These are phyloP conservation scores for Sporisorium graminicola DNA, from an alignment of 1,284 basidiomycete species.

Conservation along the genomic window DNA sequence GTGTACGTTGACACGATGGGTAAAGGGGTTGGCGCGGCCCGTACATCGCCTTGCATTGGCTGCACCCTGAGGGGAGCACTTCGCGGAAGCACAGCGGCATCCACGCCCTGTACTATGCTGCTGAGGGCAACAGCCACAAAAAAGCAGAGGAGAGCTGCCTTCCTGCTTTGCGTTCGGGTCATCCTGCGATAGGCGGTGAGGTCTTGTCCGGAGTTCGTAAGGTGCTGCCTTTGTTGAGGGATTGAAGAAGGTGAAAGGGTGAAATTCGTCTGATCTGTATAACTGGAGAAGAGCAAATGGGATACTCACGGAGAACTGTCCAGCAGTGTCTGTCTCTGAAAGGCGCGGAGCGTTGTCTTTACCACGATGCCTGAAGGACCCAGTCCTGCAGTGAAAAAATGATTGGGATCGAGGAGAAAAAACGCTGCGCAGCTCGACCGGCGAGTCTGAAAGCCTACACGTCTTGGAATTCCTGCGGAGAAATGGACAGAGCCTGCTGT, in stretches of 20 bases:
- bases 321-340: not conserved
- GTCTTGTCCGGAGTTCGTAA: not conserved
- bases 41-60: not conserved
- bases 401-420: not conserved
- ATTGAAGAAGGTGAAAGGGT: constrained; percentile 1
- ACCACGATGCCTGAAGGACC: constrained; percentile 12
- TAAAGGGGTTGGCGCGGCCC: constrained; percentile 6
- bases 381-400: not conserved
- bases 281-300: not conserved
- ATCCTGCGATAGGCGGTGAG: not conserved
- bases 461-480: not conserved
- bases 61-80: constrained; percentile 7
- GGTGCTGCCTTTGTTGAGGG: not conserved
- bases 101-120: not conserved
- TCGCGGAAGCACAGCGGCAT: constrained; percentile 27
- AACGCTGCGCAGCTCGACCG: constrained; percentile 15
- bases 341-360: constrained; percentile 1
- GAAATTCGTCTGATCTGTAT: not conserved
- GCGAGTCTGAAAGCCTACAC: constrained; percentile 15
- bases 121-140: constrained; percentile 2
- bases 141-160: constrained; percentile 10
- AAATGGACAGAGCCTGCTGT: not conserved
- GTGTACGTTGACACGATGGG: constrained; percentile 33
- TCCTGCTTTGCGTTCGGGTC: not conserved
- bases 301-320: constrained; percentile 31